phyloP scores from a whole-genome alignment of 257 asterid genomes.

The Craterostigma plantagineum region DNA sequence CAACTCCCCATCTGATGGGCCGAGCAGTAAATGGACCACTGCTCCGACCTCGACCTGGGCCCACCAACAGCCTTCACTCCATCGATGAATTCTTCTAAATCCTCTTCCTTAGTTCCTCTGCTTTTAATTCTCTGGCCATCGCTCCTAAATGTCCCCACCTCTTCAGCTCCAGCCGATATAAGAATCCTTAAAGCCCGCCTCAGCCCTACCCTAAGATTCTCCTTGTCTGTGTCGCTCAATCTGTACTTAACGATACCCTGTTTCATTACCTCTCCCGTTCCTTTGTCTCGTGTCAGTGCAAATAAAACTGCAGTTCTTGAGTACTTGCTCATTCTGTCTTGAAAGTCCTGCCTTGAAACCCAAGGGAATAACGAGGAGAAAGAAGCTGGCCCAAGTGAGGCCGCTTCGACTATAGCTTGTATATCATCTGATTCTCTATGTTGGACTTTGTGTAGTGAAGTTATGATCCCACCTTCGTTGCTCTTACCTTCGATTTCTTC shows the following conservation, averaged over 20 bases:
- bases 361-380: slow-evolving; percentile 49
- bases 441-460: slow-evolving; percentile 49
- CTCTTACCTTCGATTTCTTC: slow-evolving; percentile 38
- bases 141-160: slow-evolving; percentile 69
- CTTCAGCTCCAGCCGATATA: slow-evolving; percentile 75
- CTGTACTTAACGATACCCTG: slow-evolving; percentile 27
- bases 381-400: slow-evolving; percentile 49
- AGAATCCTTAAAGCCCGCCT: slow-evolving; percentile 56
- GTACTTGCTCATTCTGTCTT: slow-evolving; percentile 43
- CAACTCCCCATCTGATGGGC: slow-evolving; percentile 97
- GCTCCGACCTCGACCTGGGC: slow-evolving; percentile 27
- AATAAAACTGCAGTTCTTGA: slow-evolving; percentile 48
- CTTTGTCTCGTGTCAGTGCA: slow-evolving; percentile 42
- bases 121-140: slow-evolving; percentile 61
- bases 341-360: slow-evolving; percentile 43
- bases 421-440: slow-evolving; percentile 19
- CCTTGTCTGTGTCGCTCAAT: slow-evolving; percentile 25
- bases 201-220: slow-evolving; percentile 43
- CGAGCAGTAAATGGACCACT: slow-evolving; percentile 51
- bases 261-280: slow-evolving; percentile 46
- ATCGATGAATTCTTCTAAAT: slow-evolving; percentile 57
- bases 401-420: slow-evolving; percentile 44
- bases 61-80: slow-evolving; percentile 35
- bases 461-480: slow-evolving; percentile 73
- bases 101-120: slow-evolving; percentile 25